Evolutionary conservation across 1,284 basidiomycete species (phyloP), one percentile per base, ranked within the genome.

Genomic region (Xerocomus amazonicus): DNA sequence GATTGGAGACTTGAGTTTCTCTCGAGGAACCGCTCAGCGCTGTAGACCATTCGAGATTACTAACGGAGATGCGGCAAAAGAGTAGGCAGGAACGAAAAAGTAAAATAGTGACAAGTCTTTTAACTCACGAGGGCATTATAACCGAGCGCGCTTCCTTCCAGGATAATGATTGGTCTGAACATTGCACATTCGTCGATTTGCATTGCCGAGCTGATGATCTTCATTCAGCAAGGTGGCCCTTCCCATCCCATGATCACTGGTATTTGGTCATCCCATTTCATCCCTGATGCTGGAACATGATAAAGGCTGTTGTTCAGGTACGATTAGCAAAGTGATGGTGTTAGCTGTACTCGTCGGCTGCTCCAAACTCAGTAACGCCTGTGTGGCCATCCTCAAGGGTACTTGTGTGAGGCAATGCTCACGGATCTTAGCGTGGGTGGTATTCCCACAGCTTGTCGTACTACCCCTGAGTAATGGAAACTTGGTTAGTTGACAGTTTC

Each of bases 181-280:
- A 16, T 45, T 43, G 47, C 62, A 63, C 60, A 63, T 57, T 63
- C 58, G 50, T 60, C 55, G 42, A 28, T 28, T 37, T 50, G 32
- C 40, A 7, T 29, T 34, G 32, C 42, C 58, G 35, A 52, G 40
- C 9, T n/a, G 34, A 27, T 31, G 36, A 45, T 43, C 27, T 35
- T 39, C 16, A 17, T 31, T 34, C 29, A 29, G 35, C 33, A 37
- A n/a, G 46, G 34, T 29, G 13, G 29, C 26, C 42, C 41, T 43
- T 23, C 34, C 34, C 29, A 26, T 31, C 17, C 9, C 33, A 49
- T 19, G 38, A 41, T 28, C 23, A 17, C 14, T n/a, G 10, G 26
- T 9, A 27, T 34, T 35, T 16, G 19, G 38, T 36, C 45, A 52
- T 35, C 19, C 53, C 48, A 48, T 23, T 26, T 40, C 39, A 42